Evolutionary conservation across 2,329 filamentous ascomycete species (phyloP), one percentile per base, ranked within the genome.

Genomic region (Ustulina deusta): DNA sequence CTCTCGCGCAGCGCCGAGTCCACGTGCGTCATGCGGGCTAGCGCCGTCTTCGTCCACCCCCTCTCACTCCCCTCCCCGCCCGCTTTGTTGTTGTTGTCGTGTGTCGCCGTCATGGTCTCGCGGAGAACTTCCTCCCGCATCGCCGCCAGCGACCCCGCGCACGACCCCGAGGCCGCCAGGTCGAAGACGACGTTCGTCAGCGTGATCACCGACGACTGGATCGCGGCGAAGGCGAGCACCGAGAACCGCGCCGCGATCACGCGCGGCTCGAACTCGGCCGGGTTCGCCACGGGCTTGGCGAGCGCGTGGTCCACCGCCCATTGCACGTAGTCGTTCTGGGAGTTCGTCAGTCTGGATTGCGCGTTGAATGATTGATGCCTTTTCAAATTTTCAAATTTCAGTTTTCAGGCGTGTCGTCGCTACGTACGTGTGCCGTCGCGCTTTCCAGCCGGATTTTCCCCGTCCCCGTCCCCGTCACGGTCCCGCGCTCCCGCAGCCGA

Each of bases 1-100:
- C 77, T 80, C 72, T 84, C 83, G 61, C 79, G 79, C 58, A 84
- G 72, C 27, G 77, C 77, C n/a, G 79, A 81, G 72, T 84, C 82
- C 17, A 82, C 68, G 59, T 76, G 79, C 51, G 72, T 67, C 77
- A 82, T 79, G 34, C 78, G 75, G 3, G 76, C 73, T 10, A 84
- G 69, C 11, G 73, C 76, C 36, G 76, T 65, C 66, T 81, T 83
- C 20, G 76, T 77, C 78, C 80, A 70, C 66, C 36, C 15, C 2
- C 20, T 20, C 5, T 22, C 20, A n/a, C 9, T 11, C n/a, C n/a
- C 10, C 36, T 3, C 29, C 7, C 29, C 29, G 29, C 7, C 29
- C 7, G 7, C 7, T 7, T 32, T 32, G 29, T 32, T 32, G 29
- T 32, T 32, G 29, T 32, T 32, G 71, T 71, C 10, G 69, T 44